A percentile compares a stretch with the other conserved stretches of the same genome.
Conservation (phyloP, 257 asterid species). For the Schizonepeta tenuifolia region DNA sequence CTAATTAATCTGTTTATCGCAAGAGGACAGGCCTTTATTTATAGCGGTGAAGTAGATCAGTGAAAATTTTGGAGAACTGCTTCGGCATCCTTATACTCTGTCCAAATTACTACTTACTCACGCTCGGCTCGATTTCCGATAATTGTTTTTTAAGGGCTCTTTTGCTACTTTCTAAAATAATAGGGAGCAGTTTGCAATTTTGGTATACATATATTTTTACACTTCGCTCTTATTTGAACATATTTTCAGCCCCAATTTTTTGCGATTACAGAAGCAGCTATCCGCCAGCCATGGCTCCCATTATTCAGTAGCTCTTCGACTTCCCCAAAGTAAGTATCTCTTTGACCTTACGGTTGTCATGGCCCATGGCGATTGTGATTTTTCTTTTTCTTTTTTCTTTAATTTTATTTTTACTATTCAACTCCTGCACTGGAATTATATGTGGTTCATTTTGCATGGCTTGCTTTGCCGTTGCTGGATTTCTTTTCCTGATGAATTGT, state of each 20-base stretch:
- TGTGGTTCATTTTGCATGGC: slow-evolving; percentile 28
- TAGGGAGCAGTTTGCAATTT: slow-evolving; percentile 25
- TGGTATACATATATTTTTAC: slow-evolving; percentile 4
- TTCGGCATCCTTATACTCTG: slow-evolving; percentile 19
- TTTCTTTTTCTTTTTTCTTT: not conserved
- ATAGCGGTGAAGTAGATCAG: slow-evolving; percentile 16
- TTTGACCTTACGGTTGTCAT: not conserved
- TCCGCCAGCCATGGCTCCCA: slow-evolving; percentile 29
- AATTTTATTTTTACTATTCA: not conserved
- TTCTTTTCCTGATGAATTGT: not conserved
- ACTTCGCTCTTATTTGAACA: not conserved
- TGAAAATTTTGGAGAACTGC: slow-evolving; percentile 14
- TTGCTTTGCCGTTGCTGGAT: slow-evolving; percentile 19
- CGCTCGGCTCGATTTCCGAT: too few species aligned
- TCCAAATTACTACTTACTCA: not conserved
- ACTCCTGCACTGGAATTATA: slow-evolving; percentile 13
- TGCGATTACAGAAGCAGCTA: slow-evolving; percentile 29
- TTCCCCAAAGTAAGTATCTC: slow-evolving; percentile 2
- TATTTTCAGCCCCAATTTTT: slow-evolving; percentile 20
- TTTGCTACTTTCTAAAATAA: slow-evolving; percentile 16
- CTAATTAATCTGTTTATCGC: not conserved
- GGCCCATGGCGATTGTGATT: not conserved
- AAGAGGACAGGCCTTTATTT: not conserved
- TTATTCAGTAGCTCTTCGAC: slow-evolving; percentile 20
- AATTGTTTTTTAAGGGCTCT: slow-evolving; percentile 10